Conservation (phyloP, 1,284 basidiomycete genomes). For the Cryptococcus deneoformans region DNA sequence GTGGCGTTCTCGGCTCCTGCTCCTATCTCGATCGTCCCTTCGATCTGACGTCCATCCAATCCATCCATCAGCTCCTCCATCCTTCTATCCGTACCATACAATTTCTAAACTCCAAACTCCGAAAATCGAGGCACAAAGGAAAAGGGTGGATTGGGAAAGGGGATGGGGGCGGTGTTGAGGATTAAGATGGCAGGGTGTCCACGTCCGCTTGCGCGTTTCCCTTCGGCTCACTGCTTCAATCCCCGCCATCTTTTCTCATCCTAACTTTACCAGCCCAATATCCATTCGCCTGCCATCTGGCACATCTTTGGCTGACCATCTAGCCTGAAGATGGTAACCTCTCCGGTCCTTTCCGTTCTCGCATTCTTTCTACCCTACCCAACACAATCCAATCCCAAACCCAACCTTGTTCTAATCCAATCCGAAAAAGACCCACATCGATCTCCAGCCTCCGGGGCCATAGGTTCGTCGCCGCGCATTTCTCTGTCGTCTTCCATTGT, state of each 20-base stretch:
- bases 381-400: slow-evolving; percentile 5
- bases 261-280: background rate
- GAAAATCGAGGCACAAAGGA: background rate
- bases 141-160: background rate
- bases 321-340: background rate
- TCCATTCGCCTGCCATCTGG: background rate
- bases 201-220: background rate
- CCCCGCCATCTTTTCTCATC: background rate
- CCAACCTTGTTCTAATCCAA: slow-evolving; percentile 1
- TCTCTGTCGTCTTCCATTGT: slow-evolving; percentile 42
- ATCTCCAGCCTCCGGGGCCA: slow-evolving; percentile 24
- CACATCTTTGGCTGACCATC: background rate
- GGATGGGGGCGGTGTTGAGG: background rate
- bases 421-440: slow-evolving; percentile 20
- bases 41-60: slow-evolving; percentile 3
- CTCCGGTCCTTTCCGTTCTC: slow-evolving; percentile 1
- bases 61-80: slow-evolving; percentile 17
- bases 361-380: background rate
- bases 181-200: background rate
- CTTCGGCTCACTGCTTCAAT: background rate
- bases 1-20: slow-evolving; percentile 29
- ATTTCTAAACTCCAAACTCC: background rate
- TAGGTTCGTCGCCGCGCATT: slow-evolving; percentile 33
- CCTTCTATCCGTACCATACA: background rate
- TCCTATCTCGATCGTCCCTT: slow-evolving; percentile 27